A percentile compares a stretch with the other conserved stretches of the same genome.
phyloP scores from a whole-genome alignment of 2,329 filamentous ascomycete genomes.

The Aspergillus vadensis region DNA sequence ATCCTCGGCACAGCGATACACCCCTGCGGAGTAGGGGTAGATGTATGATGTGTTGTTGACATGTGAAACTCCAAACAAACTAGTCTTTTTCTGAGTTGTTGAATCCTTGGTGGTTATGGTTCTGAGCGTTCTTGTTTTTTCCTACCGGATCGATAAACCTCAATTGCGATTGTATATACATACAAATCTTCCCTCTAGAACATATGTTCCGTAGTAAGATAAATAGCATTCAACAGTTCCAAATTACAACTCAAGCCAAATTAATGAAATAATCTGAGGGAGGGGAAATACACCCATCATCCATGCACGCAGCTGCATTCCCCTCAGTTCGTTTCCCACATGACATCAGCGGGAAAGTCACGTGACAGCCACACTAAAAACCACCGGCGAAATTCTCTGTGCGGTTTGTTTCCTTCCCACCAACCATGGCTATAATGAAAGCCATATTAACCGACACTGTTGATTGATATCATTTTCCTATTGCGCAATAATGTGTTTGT shows the following conservation, averaged over 20 bases:
- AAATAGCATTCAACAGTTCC: too few species aligned
- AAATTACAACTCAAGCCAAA: not conserved
- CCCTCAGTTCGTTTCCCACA: not conserved
- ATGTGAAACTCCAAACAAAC: not conserved
- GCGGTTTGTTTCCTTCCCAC: not conserved
- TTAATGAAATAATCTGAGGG: not conserved
- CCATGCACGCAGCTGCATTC: not conserved
- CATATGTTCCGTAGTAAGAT: not conserved
- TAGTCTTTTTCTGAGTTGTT: not conserved
- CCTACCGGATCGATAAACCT: not conserved
- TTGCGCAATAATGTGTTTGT: not conserved
- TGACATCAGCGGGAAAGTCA: constrained; percentile 1
- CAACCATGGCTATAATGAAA: not conserved
- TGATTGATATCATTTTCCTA: not conserved
- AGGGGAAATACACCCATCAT: not conserved
- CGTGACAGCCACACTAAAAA: not conserved
- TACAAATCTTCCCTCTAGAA: not conserved
- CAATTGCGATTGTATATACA: constrained; percentile 1
- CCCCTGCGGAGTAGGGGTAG: not conserved
- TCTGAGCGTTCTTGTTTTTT: constrained; percentile 2
- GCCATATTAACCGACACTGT: not conserved
- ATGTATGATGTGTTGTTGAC: not conserved
- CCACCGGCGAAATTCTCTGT: constrained; percentile 2
- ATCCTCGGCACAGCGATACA: not conserved
- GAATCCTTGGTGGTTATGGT: not conserved